Percentiles rank a stretch among this genome's conserved stretches.
Evolutionary conservation across 495 filamentous ascomycete genomes (phyloP).

Genomic region (Saxispiralis lemnorum): DNA sequence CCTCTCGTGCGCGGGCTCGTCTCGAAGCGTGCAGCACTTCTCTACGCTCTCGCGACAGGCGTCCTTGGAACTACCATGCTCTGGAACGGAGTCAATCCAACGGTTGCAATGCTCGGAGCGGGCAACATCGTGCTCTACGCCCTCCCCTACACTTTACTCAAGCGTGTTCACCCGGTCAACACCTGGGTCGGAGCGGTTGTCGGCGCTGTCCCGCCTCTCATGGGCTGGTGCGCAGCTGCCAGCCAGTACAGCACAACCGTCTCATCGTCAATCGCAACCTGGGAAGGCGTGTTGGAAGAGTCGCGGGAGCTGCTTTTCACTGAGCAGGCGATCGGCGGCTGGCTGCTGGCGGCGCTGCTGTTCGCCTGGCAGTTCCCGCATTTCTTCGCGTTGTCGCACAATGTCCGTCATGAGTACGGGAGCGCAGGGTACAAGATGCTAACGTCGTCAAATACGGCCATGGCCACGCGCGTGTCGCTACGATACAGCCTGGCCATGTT

Average conservation of each 20-base stretch:
- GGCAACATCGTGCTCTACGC: constrained; percentile 81
- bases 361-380: constrained; percentile 98
- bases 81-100: constrained; percentile 85
- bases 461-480: constrained; percentile 70
- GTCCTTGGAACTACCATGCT: constrained; percentile 46
- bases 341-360: constrained; percentile 67
- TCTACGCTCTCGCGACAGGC: constrained; percentile 61
- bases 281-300: constrained; percentile 4
- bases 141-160: constrained; percentile 80
- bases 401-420: constrained; percentile 77
- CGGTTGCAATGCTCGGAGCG: constrained; percentile 67
- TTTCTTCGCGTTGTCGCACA: constrained; percentile 81
- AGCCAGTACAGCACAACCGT: constrained; percentile 67
- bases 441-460: constrained; percentile 65
- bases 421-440: constrained; percentile 82
- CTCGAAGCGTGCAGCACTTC: constrained; percentile 49
- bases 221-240: constrained; percentile 93
- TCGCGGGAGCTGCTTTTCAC: constrained; percentile 53
- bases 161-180: constrained; percentile 70
- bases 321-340: constrained; percentile 50
- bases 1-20: constrained; percentile 76
- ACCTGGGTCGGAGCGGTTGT: constrained; percentile 92
- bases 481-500: constrained; percentile 77
- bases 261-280: constrained; percentile 23
- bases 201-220: constrained; percentile 82